Percentiles rank a stretch among this genome's conserved stretches.
phyloP scores from a whole-genome alignment of 1,139 yeast genomes.

The Hyphopichia burtonii region DNA sequence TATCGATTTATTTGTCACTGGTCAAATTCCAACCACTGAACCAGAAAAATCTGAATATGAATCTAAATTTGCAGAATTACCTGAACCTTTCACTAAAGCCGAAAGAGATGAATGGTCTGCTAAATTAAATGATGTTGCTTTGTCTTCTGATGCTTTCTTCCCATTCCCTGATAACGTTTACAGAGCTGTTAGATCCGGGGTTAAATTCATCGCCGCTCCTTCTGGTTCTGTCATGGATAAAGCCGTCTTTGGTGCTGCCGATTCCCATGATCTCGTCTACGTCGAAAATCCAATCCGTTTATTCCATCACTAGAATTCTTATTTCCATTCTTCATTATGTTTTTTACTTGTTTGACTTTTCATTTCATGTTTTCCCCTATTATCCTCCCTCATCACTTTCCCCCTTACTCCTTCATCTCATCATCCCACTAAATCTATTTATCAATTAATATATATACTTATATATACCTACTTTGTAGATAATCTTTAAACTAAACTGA shows the following conservation, averaged over 20 bases:
- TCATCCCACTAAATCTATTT: background rate
- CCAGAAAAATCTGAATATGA: slow-evolving; percentile 94
- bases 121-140: slow-evolving; percentile 79
- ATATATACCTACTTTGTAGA: no score
- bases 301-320: slow-evolving; percentile 76
- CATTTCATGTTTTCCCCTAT: background rate
- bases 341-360: background rate
- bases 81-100: slow-evolving; percentile 74
- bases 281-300: slow-evolving; percentile 95
- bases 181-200: slow-evolving; percentile 96
- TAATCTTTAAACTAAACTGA: no score
- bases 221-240: slow-evolving; percentile 97
- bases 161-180: slow-evolving; percentile 99
- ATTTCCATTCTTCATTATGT: background rate
- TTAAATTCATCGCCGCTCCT: slow-evolving; percentile 93
- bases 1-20: slow-evolving; percentile 87
- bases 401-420: background rate
- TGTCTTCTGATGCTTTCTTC: slow-evolving; percentile 98
- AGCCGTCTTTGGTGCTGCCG: slow-evolving; percentile 95
- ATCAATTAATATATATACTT: background rate
- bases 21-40: slow-evolving; percentile 86
- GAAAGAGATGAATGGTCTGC: slow-evolving; percentile 88
- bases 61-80: slow-evolving; percentile 79
- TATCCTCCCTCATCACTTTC: no score
- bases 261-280: slow-evolving; percentile 80